Evolutionary conservation across 768 basidiomycete genomes (phyloP).

Genomic region (Austroboletus festivus): DNA sequence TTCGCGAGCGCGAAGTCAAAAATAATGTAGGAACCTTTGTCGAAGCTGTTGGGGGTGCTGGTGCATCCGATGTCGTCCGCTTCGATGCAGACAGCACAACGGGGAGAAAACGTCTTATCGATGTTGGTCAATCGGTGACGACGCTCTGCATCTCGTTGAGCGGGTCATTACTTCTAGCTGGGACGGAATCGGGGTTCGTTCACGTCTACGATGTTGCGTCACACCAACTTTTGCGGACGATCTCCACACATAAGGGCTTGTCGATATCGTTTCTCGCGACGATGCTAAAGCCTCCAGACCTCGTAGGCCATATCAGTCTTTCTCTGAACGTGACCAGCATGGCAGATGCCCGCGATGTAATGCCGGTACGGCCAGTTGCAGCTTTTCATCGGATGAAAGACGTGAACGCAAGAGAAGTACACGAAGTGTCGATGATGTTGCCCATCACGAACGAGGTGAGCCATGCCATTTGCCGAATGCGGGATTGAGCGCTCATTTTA

Average conservation of each 20-base stretch:
- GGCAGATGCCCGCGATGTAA: conserved; percentile 47
- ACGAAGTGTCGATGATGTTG: conserved; percentile 67
- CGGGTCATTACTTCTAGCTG: conserved; percentile 74
- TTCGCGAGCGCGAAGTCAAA: conserved; percentile 57
- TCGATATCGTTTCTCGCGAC: conserved; percentile 72
- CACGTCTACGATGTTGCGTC: conserved; percentile 87
- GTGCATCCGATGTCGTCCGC: conserved; percentile 65
- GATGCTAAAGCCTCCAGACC: conserved; percentile 82
- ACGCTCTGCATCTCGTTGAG: conserved; percentile 75
- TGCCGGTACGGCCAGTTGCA: conserved; percentile 63
- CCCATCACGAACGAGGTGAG: conserved; percentile 45
- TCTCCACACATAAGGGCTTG: conserved; percentile 65
- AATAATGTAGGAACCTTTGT: conserved; percentile 43
- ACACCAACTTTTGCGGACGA: conserved; percentile 82
- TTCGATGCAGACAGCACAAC: conserved; percentile 50
- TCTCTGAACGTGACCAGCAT: conserved; percentile 36
- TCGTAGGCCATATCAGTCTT: conserved; percentile 76
- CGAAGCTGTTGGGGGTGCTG: conserved; percentile 76
- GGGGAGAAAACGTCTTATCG: conserved; percentile 61
- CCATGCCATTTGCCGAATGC: neutral
- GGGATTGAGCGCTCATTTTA: neutral
- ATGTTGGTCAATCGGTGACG: conserved; percentile 67
- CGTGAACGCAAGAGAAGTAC: conserved; percentile 58
- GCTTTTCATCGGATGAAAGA: conserved; percentile 77
- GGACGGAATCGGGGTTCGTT: conserved; percentile 70